Evolutionary conservation across 495 filamentous ascomycete genomes (phyloP).

Genomic region (Xylaria telfairii): DNA sequence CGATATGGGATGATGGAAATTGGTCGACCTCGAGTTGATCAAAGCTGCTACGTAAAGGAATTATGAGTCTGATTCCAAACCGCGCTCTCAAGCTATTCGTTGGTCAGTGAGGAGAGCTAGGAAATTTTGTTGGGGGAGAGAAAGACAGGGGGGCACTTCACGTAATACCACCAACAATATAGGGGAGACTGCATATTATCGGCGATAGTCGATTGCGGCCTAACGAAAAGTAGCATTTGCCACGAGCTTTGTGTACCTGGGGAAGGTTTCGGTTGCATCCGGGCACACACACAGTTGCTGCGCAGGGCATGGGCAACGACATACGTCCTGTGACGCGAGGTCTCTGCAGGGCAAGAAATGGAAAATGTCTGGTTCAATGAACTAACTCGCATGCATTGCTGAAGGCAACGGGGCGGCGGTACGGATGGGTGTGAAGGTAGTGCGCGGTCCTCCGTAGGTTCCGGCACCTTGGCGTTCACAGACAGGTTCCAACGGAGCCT

Average conservation of each 20-base stretch:
- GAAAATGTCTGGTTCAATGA: neutral
- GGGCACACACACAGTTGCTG: neutral
- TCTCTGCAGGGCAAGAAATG: constrained; percentile 19
- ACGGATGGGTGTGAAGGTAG: constrained; percentile 12
- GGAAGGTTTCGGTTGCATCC: constrained; percentile 2
- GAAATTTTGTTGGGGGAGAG: neutral
- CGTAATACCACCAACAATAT: neutral
- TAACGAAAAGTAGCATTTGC: constrained; percentile 2
- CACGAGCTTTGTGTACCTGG: neutral
- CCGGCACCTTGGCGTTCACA: constrained; percentile 10
- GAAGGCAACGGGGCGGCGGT: neutral
- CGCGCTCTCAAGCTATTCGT: neutral
- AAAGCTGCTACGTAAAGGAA: neutral
- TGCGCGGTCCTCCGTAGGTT: constrained; percentile 1
- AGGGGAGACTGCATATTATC: neutral
- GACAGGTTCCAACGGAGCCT: constrained; percentile 9
- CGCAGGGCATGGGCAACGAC: neutral
- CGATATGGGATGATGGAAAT: neutral
- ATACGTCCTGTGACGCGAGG: constrained; percentile 24
- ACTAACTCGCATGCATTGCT: constrained; percentile 3
- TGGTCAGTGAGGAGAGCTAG: neutral
- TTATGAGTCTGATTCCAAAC: neutral
- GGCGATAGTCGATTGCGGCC: neutral
- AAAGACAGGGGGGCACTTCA: neutral
- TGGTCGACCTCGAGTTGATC: neutral